phyloP scores from a whole-genome alignment of 192 early-diverging fungal species.

The Backusella parvicylindrica region DNA sequence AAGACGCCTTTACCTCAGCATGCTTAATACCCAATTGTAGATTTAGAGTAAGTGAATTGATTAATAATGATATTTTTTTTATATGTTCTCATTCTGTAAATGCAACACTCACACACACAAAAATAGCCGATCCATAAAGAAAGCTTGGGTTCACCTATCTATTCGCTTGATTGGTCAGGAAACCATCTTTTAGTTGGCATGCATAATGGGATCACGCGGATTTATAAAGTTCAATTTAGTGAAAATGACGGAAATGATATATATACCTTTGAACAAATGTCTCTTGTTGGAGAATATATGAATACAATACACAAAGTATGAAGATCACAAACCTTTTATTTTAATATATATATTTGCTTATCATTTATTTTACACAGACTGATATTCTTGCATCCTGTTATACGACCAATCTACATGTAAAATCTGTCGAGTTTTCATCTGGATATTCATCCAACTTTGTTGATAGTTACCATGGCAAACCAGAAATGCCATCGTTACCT shows the following conservation, averaged over 20 bases:
- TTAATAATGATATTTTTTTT: neutral
- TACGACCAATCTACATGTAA: slow-evolving; percentile 10
- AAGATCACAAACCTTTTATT: too few species aligned
- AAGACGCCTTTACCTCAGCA: neutral
- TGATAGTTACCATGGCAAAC: neutral
- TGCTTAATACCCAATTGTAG: neutral
- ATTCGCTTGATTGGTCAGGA: slow-evolving; percentile 14
- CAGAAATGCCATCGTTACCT: neutral
- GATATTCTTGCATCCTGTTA: neutral
- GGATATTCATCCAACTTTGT: neutral
- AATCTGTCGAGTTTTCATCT: slow-evolving; percentile 6
- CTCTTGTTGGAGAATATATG: neutral
- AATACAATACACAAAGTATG: neutral
- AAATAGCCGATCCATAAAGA: slow-evolving; percentile 5
- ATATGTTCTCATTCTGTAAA: neutral
- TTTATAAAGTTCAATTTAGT: neutral
- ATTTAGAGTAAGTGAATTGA: slow-evolving; percentile 11
- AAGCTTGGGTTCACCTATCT: slow-evolving; percentile 3
- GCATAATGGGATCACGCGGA: neutral
- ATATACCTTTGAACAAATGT: neutral
- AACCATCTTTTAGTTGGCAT: slow-evolving; percentile 12
- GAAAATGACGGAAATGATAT: neutral
- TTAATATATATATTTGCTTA: too few species aligned
- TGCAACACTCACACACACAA: neutral
- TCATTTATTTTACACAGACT: neutral